Conservation (phyloP, 1,284 basidiomycete species). For the Cryptococcus sp. region DNA sequence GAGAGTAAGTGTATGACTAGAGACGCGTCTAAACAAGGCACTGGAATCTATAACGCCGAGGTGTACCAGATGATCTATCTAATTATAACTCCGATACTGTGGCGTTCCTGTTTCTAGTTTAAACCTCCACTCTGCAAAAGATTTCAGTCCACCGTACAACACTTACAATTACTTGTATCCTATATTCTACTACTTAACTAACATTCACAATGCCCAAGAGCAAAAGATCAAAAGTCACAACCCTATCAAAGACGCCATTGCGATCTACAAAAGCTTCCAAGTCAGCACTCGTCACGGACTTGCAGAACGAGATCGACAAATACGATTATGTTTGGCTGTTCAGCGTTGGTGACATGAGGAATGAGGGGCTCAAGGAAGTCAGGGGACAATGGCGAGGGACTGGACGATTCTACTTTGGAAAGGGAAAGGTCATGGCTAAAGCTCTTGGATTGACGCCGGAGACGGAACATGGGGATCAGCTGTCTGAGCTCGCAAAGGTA, state of each 20-base stretch:
- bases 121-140: too few species aligned
- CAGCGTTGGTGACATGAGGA: slow-evolving; percentile 90
- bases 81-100: too few species aligned
- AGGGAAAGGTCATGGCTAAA: slow-evolving; percentile 90
- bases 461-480: slow-evolving; percentile 76
- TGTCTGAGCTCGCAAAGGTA: slow-evolving; percentile 75
- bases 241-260: slow-evolving; percentile 53
- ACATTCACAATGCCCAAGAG: slow-evolving; percentile 68
- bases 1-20: too few species aligned
- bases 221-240: slow-evolving; percentile 71
- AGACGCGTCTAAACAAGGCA: too few species aligned
- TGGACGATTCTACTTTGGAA: slow-evolving; percentile 88
- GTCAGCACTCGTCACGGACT: slow-evolving; percentile 73
- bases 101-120: too few species aligned
- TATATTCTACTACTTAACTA: too few species aligned
- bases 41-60: too few species aligned
- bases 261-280: slow-evolving; percentile 66
- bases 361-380: slow-evolving; percentile 89
- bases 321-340: slow-evolving; percentile 96
- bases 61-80: too few species aligned
- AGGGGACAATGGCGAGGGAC: slow-evolving; percentile 89
- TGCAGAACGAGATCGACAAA: slow-evolving; percentile 62
- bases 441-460: slow-evolving; percentile 85
- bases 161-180: too few species aligned
- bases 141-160: too few species aligned